phyloP scores from a whole-genome alignment of 176 grass and related monocot genomes.

The Phoenix dactylifera region DNA sequence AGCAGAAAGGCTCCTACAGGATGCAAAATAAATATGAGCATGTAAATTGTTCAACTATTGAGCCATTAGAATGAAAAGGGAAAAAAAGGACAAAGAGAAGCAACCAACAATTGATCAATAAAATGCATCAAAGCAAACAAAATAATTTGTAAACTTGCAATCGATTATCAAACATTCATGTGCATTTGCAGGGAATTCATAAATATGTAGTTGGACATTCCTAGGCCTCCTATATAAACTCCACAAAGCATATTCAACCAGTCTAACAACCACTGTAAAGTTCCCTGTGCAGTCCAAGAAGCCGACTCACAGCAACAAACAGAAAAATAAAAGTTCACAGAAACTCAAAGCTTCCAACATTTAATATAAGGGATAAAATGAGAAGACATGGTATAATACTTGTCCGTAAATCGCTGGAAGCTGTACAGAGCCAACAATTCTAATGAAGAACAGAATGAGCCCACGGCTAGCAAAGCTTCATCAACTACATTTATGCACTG shows the following conservation, averaged over 20 bases:
- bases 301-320: neutral
- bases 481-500: slow-evolving; percentile 55
- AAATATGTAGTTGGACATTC: too few species aligned
- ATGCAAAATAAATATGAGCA: slow-evolving; percentile 8
- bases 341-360: neutral
- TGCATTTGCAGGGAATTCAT: too few species aligned
- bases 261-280: neutral
- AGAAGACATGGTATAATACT: slow-evolving; percentile 26
- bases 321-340: neutral
- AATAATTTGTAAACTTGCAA: too few species aligned
- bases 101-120: too few species aligned
- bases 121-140: too few species aligned
- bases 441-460: slow-evolving; percentile 63
- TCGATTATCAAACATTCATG: too few species aligned
- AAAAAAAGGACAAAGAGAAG: neutral
- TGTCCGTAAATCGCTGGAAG: slow-evolving; percentile 82
- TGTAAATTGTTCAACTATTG: too few species aligned
- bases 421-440: slow-evolving; percentile 61
- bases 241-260: too few species aligned
- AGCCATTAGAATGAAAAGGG: neutral
- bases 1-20: slow-evolving; percentile 67
- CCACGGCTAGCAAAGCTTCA: slow-evolving; percentile 64
- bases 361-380: neutral
- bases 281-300: neutral
- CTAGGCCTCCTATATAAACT: too few species aligned